Base-by-base conservation (phyloP, 257 asterid genomes). In the Verbena officinalis region DNA sequence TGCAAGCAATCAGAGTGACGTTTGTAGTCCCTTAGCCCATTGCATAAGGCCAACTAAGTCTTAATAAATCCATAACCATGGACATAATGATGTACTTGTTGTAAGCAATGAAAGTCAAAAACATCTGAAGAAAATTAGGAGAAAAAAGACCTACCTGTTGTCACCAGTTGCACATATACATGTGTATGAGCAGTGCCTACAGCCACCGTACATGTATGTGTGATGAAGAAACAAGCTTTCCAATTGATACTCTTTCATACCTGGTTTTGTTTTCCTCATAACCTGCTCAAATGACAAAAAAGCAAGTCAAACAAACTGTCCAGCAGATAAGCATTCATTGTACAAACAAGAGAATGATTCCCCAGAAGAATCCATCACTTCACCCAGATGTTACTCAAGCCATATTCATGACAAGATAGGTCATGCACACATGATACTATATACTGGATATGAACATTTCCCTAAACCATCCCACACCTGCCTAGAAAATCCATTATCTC, bases 171-270 rank as follows among this genome's bases (percentile, higher is more conserved):
- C 99, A 74, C 96, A 93, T 75, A 90, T 84, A 56, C 99, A 93
- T 45, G 99, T 93, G 78, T 93, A 93, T n/a, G 99, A 93, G 77
- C 96, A 93, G 76, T 90, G 96, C 75, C 99, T 80, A 77, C 97
- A 90, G 53, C 96, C 92, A 76, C 99, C 99, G 78, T 85, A 90
- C 95, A 93, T 84, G 85, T 93, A 93, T n/a, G 96, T 84, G 79
- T 93, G 99, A 75, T 93, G 97, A 74, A 90, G 97, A 80, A 93
- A 93, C 81, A 87, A 70, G 82, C 99, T 93, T 78, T 93, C 97
- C 65, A 87, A 69, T 73, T 93, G 99, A 79, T 93, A 93, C 73
- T 93, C 97, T 76, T 86, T 90, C 95, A 90, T 90, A 67, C 96
- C 96, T 64, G 67, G 90, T 75, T 74, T 78, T 59, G 88, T 67